phyloP scores from a whole-genome alignment of 1,139 yeast species.

The Sugiyamaella pinicola region DNA sequence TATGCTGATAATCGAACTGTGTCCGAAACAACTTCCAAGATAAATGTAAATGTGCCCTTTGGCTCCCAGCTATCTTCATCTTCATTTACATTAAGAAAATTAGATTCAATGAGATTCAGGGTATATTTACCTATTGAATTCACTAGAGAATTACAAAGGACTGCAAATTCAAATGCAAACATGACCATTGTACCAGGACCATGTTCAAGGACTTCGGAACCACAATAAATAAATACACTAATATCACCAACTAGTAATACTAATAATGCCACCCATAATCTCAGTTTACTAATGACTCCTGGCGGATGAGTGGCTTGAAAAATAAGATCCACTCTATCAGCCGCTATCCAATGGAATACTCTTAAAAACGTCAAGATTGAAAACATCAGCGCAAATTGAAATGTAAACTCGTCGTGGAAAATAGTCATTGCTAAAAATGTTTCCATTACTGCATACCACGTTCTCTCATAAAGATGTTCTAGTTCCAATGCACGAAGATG shows the following conservation, averaged over 20 bases:
- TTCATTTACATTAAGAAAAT: conserved; percentile 49
- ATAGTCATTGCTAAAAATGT: conserved; percentile 66
- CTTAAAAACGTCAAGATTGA: conserved; percentile 54
- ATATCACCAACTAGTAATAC: conserved; percentile 54
- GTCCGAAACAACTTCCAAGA: conserved; percentile 56
- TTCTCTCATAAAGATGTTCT: conserved; percentile 72
- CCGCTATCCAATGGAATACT: conserved; percentile 73
- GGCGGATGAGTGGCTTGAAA: conserved; percentile 40
- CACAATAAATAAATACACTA: conserved; percentile 56
- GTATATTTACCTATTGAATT: conserved; percentile 53
- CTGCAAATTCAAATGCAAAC: conserved; percentile 78
- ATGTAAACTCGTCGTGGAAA: conserved; percentile 57
- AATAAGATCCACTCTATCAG: conserved; percentile 44
- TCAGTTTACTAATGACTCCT: conserved; percentile 39
- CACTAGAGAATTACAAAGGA: conserved; percentile 59
- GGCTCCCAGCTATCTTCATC: conserved; percentile 74
- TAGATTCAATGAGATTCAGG: conserved; percentile 62
- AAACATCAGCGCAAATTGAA: conserved; percentile 48
- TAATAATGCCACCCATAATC: conserved; percentile 47
- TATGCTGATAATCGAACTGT: conserved; percentile 48
- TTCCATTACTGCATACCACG: conserved; percentile 67
- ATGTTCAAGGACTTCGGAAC: conserved; percentile 54
- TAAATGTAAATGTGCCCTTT: conserved; percentile 62
- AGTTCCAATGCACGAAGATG: conserved; percentile 71
- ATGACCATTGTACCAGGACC: conserved; percentile 52